Base-by-base conservation (phyloP, 805 yeast species). In the Cyberlindnera subsufficiens region DNA sequence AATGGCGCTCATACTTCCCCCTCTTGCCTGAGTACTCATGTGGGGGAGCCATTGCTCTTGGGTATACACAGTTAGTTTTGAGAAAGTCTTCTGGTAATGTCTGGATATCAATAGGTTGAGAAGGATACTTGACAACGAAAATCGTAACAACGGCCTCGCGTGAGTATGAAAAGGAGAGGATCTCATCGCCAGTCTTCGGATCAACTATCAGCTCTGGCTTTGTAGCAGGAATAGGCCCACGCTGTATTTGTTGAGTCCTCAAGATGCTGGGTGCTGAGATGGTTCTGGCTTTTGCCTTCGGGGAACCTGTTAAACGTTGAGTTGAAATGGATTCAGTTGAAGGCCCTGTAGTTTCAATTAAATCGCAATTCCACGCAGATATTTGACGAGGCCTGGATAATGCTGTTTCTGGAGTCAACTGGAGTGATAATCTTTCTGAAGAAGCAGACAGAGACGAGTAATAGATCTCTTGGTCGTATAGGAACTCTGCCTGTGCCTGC, bases 21-120 rank as follows among this genome's bases (percentile, higher is more conserved):
- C 79, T 61, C 41, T 71, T 71, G 7, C 77, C 78, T 29, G 55
- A 60, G 47, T 71, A 71, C 42, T 63, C 63, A n/a, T 59, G 63
- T 1, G 59, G 55, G 1, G 72, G 66, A 6, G 64, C 71, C 58
- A 65, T 63, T 1, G 77, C 78, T n/a, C 69, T 57, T 8, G 75
- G 76, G 45, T 74, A 74, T 5, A 73, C 65, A 50, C 78, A 71
- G 54, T 74, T 74, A 15, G 61, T 61, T 10, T 35, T 42, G 37
- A 62, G 46, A 49, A 73, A 74, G 11, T 58, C 53, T 5, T 53
- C 46, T 7, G 60, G 52, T 29, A 71, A 51, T 2, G 45, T 46
- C 4, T 30, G 6, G 3, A 48, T 25, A 7, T 45, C 47, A 8
- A 46, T 38, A 14, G 45, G 42, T 5, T 34, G 20, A 1, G 36